A percentile compares a stretch with the other conserved stretches of the same genome.
phyloP scores from a whole-genome alignment of 129 eudicot genomes.

The Pulicaria dysenterica region DNA sequence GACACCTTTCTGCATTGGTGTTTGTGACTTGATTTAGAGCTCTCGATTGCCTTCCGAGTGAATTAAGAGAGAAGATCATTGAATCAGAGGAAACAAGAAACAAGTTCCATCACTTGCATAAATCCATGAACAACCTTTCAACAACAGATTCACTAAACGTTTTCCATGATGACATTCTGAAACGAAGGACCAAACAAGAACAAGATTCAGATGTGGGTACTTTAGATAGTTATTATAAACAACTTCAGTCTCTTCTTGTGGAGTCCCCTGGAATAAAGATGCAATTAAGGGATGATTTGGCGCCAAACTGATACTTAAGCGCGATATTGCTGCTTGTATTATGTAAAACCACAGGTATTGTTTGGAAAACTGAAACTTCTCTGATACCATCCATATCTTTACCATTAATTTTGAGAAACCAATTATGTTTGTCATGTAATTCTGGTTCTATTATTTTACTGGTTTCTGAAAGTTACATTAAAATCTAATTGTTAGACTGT shows the following conservation, averaged over 20 bases:
- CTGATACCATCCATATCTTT: background rate
- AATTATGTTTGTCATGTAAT: too few relatives aligned
- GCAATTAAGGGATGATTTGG: slow-evolving; percentile 23
- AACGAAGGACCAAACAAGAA: slow-evolving; percentile 18
- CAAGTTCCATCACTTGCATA: slow-evolving; percentile 45
- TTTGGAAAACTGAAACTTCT: background rate
- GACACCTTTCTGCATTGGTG: background rate
- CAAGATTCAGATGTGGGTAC: slow-evolving; percentile 33
- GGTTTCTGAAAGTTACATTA: too few relatives aligned
- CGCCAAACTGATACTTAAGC: slow-evolving; percentile 9
- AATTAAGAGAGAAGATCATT: slow-evolving; percentile 46
- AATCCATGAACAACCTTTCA: slow-evolving; percentile 48
- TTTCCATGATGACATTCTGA: slow-evolving; percentile 41
- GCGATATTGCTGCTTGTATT: background rate
- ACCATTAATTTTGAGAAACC: too few relatives aligned
- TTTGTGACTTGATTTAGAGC: slow-evolving; percentile 40
- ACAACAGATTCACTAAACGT: slow-evolving; percentile 54
- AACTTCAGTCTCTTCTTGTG: slow-evolving; percentile 50
- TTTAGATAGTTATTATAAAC: slow-evolving; percentile 38
- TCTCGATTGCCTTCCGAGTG: slow-evolving; percentile 53
- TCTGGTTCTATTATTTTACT: too few relatives aligned
- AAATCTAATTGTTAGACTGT: too few relatives aligned
- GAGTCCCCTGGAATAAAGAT: slow-evolving; percentile 54
- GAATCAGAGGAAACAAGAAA: slow-evolving; percentile 48
- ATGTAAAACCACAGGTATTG: background rate